Evolutionary conservation across 352 stramenopile genomes (phyloP).

Genomic region (Phytophthora pinifolia): DNA sequence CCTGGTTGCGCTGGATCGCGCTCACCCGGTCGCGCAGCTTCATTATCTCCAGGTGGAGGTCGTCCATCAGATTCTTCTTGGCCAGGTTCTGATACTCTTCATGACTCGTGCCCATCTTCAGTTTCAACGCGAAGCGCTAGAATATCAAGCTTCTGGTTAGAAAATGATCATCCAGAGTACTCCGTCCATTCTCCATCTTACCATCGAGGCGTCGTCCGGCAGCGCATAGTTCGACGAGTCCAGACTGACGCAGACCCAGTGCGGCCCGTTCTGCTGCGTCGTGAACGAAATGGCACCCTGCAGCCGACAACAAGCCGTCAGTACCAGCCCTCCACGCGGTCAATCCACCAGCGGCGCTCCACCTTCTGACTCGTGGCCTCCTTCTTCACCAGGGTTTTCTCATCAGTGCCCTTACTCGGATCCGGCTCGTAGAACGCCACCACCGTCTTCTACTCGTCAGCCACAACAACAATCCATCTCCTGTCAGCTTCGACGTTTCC

Average conservation of each 20-base stretch:
- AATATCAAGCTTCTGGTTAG: neutral
- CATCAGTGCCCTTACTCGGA: slow-evolving; percentile 27
- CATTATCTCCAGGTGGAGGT: slow-evolving; percentile 75
- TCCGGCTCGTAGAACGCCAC: slow-evolving; percentile 64
- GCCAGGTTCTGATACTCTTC: slow-evolving; percentile 82
- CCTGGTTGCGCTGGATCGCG: slow-evolving; percentile 79
- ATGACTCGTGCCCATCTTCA: slow-evolving; percentile 58
- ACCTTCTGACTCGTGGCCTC: slow-evolving; percentile 63
- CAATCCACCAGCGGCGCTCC: neutral
- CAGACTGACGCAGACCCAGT: slow-evolving; percentile 77
- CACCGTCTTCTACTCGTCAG: slow-evolving; percentile 49
- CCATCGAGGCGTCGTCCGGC: slow-evolving; percentile 63
- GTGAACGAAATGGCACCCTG: slow-evolving; percentile 72
- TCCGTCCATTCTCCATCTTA: slow-evolving; percentile 15
- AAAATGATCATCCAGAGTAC: neutral
- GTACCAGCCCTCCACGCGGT: neutral
- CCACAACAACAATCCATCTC: neutral
- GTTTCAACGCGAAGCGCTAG: slow-evolving; percentile 36
- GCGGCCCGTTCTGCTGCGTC: slow-evolving; percentile 58
- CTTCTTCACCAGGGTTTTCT: slow-evolving; percentile 60
- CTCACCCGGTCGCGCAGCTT: slow-evolving; percentile 80
- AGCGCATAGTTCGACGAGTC: slow-evolving; percentile 67
- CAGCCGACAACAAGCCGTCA: slow-evolving; percentile 9
- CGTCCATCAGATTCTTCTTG: slow-evolving; percentile 84
- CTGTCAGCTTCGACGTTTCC: neutral